Evolutionary conservation across 1,284 basidiomycete species (phyloP).

Genomic region (Tylopilus microsporus): DNA sequence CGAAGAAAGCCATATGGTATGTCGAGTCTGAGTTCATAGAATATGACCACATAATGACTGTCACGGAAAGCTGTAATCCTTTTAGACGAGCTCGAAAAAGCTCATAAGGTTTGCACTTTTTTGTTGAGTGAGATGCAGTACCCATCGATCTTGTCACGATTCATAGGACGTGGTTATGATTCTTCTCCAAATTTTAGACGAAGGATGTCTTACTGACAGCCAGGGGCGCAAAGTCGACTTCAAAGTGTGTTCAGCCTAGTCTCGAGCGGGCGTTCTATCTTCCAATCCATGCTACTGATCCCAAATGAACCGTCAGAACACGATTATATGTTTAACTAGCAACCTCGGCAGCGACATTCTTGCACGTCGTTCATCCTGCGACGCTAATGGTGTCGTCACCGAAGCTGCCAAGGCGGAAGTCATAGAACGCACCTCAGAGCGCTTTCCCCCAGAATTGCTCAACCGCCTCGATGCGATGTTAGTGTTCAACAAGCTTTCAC

Average conservation of each 20-base stretch:
- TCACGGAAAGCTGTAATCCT: constrained; percentile 60
- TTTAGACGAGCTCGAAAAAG: constrained; percentile 89
- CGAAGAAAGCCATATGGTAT: constrained; percentile 75
- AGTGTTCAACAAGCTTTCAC: constrained; percentile 87
- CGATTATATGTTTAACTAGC: constrained; percentile 39
- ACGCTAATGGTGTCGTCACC: constrained; percentile 64
- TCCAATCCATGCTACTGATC: constrained; percentile 4
- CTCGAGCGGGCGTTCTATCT: neutral
- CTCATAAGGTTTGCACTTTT: constrained; percentile 57
- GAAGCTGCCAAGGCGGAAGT: constrained; percentile 62
- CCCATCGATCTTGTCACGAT: neutral
- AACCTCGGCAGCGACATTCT: constrained; percentile 69
- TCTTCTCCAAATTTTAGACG: constrained; percentile 87
- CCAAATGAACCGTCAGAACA: constrained; percentile 25
- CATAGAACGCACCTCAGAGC: constrained; percentile 68
- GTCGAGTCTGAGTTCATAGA: constrained; percentile 15
- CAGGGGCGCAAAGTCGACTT: constrained; percentile 77
- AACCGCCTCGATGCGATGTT: constrained; percentile 85
- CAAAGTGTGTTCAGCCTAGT: constrained; percentile 43
- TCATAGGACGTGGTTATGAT: constrained; percentile 81
- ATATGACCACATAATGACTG: neutral
- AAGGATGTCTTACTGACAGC: constrained; percentile 85
- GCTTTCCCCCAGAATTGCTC: constrained; percentile 87
- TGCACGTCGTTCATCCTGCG: constrained; percentile 62
- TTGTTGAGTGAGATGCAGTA: neutral